Conservation (phyloP, 768 basidiomycete species). For the Termitomyces sp. region DNA sequence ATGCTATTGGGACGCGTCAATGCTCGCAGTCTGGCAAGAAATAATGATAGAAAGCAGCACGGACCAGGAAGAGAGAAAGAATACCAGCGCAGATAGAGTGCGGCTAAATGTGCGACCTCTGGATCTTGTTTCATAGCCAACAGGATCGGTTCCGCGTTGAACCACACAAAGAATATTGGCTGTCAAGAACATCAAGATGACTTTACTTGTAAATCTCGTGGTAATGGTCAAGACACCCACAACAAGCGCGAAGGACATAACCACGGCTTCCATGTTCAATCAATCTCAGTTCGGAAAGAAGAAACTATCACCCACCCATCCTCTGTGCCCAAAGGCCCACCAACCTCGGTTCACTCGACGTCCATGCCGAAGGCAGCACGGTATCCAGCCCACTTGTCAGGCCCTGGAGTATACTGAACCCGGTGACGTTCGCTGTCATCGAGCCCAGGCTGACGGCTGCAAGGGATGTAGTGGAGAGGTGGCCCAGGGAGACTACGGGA, state of each 20-base stretch:
- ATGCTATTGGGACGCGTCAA: conserved; percentile 12
- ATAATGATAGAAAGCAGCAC: not conserved
- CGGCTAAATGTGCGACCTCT: conserved; percentile 73
- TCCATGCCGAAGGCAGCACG: conserved; percentile 93
- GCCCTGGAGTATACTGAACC: conserved; percentile 74
- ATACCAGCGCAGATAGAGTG: conserved; percentile 66
- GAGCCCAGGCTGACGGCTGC: conserved; percentile 73
- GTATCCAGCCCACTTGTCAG: conserved; percentile 84
- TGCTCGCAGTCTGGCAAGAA: not conserved
- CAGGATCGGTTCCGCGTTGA: conserved; percentile 73
- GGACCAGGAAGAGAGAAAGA: conserved; percentile 68
- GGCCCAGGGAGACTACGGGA: conserved; percentile 79
- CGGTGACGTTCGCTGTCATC: conserved; percentile 68
- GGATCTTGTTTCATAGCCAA: conserved; percentile 72
- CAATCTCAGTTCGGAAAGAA: not conserved
- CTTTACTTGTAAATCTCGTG: not conserved
- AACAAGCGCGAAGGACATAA: conserved; percentile 48
- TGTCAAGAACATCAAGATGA: not conserved
- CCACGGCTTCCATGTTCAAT: conserved; percentile 36
- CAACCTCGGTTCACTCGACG: conserved; percentile 72
- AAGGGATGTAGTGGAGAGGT: conserved; percentile 80
- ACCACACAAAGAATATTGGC: conserved; percentile 13
- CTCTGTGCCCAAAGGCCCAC: conserved; percentile 89
- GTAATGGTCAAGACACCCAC: conserved; percentile 31
- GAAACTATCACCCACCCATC: conserved; percentile 49